These are phyloP conservation scores for Lactifluus volemus DNA, from an alignment of 768 basidiomycete species.

Conservation along the genomic window DNA sequence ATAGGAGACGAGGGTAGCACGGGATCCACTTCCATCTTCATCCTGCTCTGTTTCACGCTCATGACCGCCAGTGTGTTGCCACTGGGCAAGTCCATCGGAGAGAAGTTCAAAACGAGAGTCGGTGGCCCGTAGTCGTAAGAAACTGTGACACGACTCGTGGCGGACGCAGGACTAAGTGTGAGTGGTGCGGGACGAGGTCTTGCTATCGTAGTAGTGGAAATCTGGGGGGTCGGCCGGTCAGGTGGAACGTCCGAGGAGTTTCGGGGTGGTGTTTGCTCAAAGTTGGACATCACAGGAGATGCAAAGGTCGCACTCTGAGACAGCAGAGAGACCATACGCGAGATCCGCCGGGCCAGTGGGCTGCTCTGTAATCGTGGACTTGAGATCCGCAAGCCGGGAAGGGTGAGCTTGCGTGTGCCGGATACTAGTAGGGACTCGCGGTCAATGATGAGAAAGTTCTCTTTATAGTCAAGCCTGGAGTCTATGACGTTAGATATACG, in stretches of 20 bases:
- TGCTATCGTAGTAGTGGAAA: background rate
- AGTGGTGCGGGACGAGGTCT: background rate
- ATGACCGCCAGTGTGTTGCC: constrained; percentile 1
- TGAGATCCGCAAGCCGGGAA: background rate
- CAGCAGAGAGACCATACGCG: background rate
- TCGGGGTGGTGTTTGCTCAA: background rate
- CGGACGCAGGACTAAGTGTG: background rate
- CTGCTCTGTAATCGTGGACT: constrained; percentile 7
- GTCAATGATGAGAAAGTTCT: constrained; percentile 16
- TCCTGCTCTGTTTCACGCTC: background rate
- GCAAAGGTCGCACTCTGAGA: constrained; percentile 1
- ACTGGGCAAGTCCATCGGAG: background rate
- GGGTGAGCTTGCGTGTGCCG: constrained; percentile 14
- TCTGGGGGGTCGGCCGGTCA: background rate
- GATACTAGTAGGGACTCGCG: background rate
- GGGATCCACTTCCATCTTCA: background rate
- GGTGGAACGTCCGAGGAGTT: background rate
- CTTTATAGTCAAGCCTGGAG: constrained; percentile 13
- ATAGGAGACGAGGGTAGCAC: background rate
- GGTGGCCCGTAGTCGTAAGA: constrained; percentile 1
- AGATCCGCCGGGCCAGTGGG: constrained; percentile 10
- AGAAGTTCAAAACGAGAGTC: constrained; percentile 15
- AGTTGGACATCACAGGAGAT: background rate
- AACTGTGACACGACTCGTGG: constrained; percentile 5
- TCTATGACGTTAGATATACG: background rate